Evolutionary conservation across 23 red algal genomes (phyloP).

Genomic region (Gracilaria gracilis): DNA sequence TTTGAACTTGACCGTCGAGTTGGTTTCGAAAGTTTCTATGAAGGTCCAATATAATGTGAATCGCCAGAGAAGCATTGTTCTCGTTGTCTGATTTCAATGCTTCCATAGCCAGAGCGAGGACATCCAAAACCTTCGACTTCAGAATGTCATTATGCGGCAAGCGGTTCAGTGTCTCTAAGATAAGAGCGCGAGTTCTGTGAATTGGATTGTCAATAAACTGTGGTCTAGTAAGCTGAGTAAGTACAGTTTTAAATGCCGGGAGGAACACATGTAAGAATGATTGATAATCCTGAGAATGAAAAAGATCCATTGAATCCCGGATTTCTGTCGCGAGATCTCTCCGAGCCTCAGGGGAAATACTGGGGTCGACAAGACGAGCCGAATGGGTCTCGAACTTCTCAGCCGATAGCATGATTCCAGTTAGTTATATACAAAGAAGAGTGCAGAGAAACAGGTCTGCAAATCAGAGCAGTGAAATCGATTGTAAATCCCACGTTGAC

Average conservation of each 20-base stretch:
- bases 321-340: constrained; percentile 69
- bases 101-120: constrained; percentile 73
- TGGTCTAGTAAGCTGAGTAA: constrained; percentile 70
- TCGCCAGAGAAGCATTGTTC: constrained; percentile 76
- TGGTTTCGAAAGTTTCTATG: constrained; percentile 81
- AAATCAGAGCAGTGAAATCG: neutral
- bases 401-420: constrained; percentile 61
- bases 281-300: constrained; percentile 80
- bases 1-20: constrained; percentile 70
- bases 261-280: constrained; percentile 81
- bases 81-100: constrained; percentile 84
- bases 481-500: no score
- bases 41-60: constrained; percentile 91
- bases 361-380: constrained; percentile 54
- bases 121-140: constrained; percentile 43
- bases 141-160: constrained; percentile 80
- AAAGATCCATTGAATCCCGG: constrained; percentile 81
- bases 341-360: constrained; percentile 52
- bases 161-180: constrained; percentile 86
- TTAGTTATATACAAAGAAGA: constrained; percentile 31
- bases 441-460: neutral
- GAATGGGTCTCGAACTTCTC: constrained; percentile 46
- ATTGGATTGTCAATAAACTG: constrained; percentile 76
- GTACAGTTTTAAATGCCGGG: constrained; percentile 76
- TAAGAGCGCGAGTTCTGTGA: constrained; percentile 69